Percentiles rank a stretch among this genome's conserved stretches.
These are phyloP conservation scores for Botrytis deweyae DNA, from an alignment of 2,329 filamentous ascomycete species.

Conservation along the genomic window DNA sequence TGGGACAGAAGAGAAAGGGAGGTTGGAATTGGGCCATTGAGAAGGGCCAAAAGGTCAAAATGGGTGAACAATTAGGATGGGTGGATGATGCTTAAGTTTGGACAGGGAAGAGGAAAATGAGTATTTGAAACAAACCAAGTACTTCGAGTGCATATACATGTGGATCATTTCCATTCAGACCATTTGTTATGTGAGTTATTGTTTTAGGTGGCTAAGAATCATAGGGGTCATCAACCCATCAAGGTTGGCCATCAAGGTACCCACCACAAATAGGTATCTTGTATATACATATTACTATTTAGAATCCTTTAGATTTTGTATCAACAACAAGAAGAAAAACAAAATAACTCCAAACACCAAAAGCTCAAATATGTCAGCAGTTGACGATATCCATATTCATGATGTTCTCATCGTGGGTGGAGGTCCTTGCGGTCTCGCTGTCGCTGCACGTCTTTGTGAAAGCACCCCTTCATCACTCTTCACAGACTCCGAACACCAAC, in stretches of 20 bases:
- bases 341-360: background rate
- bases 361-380: conserved; percentile 12
- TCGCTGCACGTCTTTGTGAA: conserved; percentile 70
- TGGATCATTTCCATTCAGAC: background rate
- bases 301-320: conserved; percentile 1
- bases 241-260: conserved; percentile 25
- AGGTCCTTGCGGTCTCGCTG: conserved; percentile 72
- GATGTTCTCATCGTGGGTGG: conserved; percentile 66
- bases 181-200: background rate
- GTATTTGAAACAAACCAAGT: background rate
- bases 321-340: background rate
- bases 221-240: conserved; percentile 6
- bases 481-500: conserved; percentile 77
- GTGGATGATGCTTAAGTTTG: conserved; percentile 53
- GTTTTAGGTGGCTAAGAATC: background rate
- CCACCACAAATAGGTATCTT: background rate
- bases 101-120: background rate
- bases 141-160: background rate
- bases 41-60: conserved; percentile 83
- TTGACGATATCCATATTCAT: conserved; percentile 42
- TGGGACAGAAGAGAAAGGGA: conserved; percentile 52
- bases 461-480: conserved; percentile 75
- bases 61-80: conserved; percentile 81
- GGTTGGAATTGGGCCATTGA: conserved; percentile 87
- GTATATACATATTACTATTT: background rate